These are phyloP conservation scores for Saraca asoca DNA, from an alignment of 331 rosid genomes.

Conservation along the genomic window DNA sequence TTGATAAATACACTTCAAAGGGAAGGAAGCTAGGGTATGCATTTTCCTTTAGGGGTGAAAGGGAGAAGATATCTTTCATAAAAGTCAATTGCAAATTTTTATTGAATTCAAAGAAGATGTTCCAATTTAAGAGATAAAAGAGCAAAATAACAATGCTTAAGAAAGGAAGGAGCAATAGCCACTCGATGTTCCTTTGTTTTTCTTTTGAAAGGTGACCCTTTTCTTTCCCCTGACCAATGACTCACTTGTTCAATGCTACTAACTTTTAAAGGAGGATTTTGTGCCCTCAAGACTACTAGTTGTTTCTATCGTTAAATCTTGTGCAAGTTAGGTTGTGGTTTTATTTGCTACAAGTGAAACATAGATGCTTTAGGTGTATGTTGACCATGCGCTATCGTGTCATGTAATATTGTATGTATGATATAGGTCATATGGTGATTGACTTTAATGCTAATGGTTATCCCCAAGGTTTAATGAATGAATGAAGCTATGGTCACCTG, in stretches of 20 bases:
- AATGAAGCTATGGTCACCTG: not conserved
- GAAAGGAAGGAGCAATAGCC: no score
- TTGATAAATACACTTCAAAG: no score
- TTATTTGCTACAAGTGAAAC: not conserved
- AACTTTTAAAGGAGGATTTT: slow-evolving; percentile 2
- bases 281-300: not conserved
- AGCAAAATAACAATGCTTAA: no score
- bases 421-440: slow-evolving; percentile 5
- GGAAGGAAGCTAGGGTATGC: no score
- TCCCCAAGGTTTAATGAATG: slow-evolving; percentile 5
- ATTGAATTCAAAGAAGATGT: no score
- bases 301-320: slow-evolving; percentile 1
- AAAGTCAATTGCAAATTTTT: no score
- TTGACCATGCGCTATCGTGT: not conserved
- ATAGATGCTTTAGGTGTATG: not conserved
- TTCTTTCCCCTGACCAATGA: slow-evolving; percentile 2
- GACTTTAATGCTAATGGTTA: slow-evolving; percentile 5
- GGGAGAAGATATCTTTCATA: no score
- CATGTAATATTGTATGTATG: not conserved
- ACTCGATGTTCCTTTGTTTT: not conserved
- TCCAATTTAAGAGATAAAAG: no score
- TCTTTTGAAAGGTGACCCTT: not conserved
- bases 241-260: slow-evolving; percentile 7
- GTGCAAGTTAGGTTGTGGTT: slow-evolving; percentile 4
- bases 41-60: no score